Conservation (phyloP, 2,329 filamentous ascomycete genomes). For the Nakataea oryzae region DNA sequence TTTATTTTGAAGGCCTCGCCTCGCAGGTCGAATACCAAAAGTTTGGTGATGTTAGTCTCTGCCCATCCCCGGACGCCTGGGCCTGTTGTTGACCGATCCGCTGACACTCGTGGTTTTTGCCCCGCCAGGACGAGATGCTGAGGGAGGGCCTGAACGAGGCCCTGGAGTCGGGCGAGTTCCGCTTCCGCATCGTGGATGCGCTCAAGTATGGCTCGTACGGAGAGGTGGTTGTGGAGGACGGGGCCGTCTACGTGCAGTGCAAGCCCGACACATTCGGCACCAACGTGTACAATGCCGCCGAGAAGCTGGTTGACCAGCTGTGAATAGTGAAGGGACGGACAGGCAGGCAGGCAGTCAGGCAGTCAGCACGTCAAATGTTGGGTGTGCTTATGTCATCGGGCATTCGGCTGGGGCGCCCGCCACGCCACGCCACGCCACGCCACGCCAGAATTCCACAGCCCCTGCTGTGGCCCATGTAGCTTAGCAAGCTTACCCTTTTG, state of each 20-base stretch:
- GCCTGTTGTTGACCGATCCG: not conserved
- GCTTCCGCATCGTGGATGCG: conserved; percentile 35
- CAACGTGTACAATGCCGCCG: conserved; percentile 23
- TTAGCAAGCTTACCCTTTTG: not conserved
- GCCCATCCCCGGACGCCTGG: no score
- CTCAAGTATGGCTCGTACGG: conserved; percentile 28
- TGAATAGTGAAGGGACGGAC: conserved; percentile 8
- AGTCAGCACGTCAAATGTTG: no score
- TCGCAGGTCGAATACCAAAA: conserved; percentile 12
- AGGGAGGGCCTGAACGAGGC: conserved; percentile 36
- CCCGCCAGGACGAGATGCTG: conserved; percentile 29
- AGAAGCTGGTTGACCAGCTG: conserved; percentile 24
- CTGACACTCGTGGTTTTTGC: not conserved
- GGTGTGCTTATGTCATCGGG: no score
- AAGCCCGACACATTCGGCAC: conserved; percentile 19
- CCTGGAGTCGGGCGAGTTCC: conserved; percentile 29
- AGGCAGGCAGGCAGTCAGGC: no score
- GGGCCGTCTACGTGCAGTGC: conserved; percentile 35
- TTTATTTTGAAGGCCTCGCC: conserved; percentile 30
- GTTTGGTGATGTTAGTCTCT: conserved; percentile 4
- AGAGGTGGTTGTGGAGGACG: conserved; percentile 36
- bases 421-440: no score
- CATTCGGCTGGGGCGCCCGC: no score
- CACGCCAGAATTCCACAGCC: no score
- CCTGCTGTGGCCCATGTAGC: not conserved